phyloP scores from a whole-genome alignment of 2,329 filamentous ascomycete genomes.

The Colletotrichum sp. region DNA sequence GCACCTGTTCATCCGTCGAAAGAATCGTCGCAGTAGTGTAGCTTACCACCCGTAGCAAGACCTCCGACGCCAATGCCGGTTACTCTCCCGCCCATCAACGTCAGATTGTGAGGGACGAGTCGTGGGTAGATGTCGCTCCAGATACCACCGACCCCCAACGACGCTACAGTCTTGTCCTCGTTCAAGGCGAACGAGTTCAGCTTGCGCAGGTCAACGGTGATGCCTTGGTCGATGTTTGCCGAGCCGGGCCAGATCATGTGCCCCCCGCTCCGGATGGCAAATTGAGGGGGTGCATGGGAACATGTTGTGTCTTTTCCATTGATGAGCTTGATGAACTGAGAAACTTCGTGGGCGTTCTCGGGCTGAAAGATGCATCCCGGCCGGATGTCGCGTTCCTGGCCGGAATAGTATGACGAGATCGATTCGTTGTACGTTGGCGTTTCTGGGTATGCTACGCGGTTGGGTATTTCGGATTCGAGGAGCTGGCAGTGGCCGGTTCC shows the following conservation, averaged over 20 bases:
- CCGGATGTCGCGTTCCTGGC: constrained; percentile 9
- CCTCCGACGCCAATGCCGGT: not conserved
- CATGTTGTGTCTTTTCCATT: not conserved
- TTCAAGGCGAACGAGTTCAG: not conserved
- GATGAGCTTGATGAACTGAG: not conserved
- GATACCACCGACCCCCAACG: not conserved
- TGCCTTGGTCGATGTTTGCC: constrained; percentile 7
- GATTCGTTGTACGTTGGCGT: not conserved
- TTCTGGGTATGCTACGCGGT: not conserved
- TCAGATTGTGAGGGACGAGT: not conserved
- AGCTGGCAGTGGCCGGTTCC: not conserved
- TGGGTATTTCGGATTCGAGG: not conserved
- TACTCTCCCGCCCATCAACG: not conserved
- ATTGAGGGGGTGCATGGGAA: not conserved
- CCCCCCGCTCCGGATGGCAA: constrained; percentile 9
- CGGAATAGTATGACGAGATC: constrained; percentile 7
- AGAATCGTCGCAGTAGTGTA: fast-evolving
- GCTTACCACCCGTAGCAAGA: not conserved
- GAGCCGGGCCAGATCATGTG: not conserved
- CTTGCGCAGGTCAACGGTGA: constrained; percentile 5
- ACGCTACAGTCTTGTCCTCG: not conserved
- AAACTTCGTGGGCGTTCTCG: not conserved
- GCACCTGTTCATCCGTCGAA: fast-evolving
- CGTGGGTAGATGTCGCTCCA: not conserved
- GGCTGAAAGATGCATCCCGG: constrained; percentile 20